A percentile compares a stretch with the other conserved stretches of the same genome.
Conservation (phyloP, 257 asterid species). For the Rehmannia glutinosa region DNA sequence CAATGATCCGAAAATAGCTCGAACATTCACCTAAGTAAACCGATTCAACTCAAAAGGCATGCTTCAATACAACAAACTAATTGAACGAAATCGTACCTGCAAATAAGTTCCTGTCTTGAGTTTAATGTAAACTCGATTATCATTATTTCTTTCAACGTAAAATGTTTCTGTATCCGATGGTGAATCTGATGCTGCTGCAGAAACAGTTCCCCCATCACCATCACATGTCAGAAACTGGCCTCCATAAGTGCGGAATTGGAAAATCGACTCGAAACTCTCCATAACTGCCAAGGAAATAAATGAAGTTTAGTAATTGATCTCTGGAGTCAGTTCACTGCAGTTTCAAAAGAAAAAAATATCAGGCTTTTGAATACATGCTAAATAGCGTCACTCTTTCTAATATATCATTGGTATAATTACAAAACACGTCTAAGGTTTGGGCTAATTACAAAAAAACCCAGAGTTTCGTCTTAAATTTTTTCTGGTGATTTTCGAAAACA, state of each 20-base stretch:
- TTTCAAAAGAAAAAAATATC: neutral
- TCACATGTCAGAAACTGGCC: constrained; percentile 63
- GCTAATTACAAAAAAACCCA: no score
- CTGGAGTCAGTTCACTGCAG: constrained; percentile 5
- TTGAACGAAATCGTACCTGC: constrained; percentile 40
- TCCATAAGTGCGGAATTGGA: constrained; percentile 64
- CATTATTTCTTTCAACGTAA: constrained; percentile 55
- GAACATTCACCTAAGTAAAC: neutral
- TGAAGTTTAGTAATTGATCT: neutral
- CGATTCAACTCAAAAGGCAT: neutral
- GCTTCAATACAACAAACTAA: neutral
- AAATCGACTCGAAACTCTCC: constrained; percentile 70
- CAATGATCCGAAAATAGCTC: neutral
- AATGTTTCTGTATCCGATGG: constrained; percentile 60
- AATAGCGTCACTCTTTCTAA: neutral
- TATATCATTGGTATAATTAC: no score
- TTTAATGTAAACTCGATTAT: constrained; percentile 51
- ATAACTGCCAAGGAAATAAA: constrained; percentile 43
- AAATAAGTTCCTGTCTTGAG: constrained; percentile 59
- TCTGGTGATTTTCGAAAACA: no score
- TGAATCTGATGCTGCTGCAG: constrained; percentile 39
- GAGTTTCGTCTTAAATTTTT: no score
- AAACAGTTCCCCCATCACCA: constrained; percentile 44
- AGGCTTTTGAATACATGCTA: neutral
- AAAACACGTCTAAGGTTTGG: no score